Evolutionary conservation across 257 asterid genomes (phyloP).

Genomic region (Coffea canephora): DNA sequence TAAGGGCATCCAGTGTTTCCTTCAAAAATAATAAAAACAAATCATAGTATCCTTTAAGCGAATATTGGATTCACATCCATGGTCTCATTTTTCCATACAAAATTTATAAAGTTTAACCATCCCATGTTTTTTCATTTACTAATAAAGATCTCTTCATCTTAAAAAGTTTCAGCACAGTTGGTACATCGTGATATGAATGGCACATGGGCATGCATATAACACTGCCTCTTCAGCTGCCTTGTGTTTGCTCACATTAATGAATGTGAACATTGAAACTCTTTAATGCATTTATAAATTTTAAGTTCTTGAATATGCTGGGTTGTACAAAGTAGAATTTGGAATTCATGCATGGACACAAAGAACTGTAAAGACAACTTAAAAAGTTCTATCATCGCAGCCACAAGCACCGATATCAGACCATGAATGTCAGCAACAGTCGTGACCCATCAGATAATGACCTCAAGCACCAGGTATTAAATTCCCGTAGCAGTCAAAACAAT

Average conservation of each 20-base stretch:
- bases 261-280: not conserved
- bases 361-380: not conserved
- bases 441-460: not conserved
- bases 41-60: not conserved
- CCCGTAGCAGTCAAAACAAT: not conserved
- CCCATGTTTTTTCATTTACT: not conserved
- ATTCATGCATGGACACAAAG: not conserved
- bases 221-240: not conserved
- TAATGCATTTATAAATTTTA: not conserved
- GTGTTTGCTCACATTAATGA: not conserved
- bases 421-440: not conserved
- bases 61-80: not conserved
- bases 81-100: not conserved
- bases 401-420: not conserved
- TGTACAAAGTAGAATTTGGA: not conserved
- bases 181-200: not conserved
- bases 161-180: not conserved
- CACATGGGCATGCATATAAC: not conserved
- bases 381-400: not conserved
- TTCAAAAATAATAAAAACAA: not conserved
- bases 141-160: not conserved
- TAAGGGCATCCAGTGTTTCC: not conserved
- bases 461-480: constrained; percentile 4
- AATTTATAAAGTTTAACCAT: not conserved
- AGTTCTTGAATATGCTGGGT: not conserved